Evolutionary conservation across 495 filamentous ascomycete species (phyloP), one percentile per base, ranked within the genome.

Genomic region (Jackrogersella minutella): DNA sequence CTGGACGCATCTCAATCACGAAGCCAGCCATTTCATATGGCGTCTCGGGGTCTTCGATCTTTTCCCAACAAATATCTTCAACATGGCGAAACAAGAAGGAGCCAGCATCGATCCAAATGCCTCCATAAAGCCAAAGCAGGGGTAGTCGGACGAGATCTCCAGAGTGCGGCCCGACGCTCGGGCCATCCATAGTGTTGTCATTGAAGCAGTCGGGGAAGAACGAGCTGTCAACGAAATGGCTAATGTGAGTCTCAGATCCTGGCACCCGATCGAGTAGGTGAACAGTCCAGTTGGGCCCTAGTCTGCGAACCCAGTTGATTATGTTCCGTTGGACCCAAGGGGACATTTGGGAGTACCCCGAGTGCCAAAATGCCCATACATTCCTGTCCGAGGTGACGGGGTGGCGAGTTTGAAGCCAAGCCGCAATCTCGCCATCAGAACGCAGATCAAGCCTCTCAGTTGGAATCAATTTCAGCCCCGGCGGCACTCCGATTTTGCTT

Each of bases 351-450:
- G 26, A 24, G 31, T 76, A 71, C 0, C 78, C 79, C 2, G 68
- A 53, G 57, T 80, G 71, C 79, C 79, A 81, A 63, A 70, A 81
- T 3, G 76, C 70, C 79, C 79, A 81, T 31, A 81, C 62, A 59
- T 81, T 81, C 65, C 77, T 80, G 40, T 80, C 78, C 16, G 71
- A 77, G n/a, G 70, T 74, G 34, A 78, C 58, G 11, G 73, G 71
- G 21, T 73, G 70, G 9, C 58, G 64, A 16, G 58, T 44, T 58
- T 63, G 63, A 14, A 74, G 66, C 66, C 63, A 70, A 37, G 53
- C 31, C 13, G 54, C 61, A 22, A 74, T 73, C 50, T 74, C 69
- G 1, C 64, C 72, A 36, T 74, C 72, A 14, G 56, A 57, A 34
- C 71, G 71, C 8, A 54, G 22, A 55, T 73, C 71, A 31, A 73